phyloP scores from a whole-genome alignment of 1,284 basidiomycete species.

The Inonotus hispidus region DNA sequence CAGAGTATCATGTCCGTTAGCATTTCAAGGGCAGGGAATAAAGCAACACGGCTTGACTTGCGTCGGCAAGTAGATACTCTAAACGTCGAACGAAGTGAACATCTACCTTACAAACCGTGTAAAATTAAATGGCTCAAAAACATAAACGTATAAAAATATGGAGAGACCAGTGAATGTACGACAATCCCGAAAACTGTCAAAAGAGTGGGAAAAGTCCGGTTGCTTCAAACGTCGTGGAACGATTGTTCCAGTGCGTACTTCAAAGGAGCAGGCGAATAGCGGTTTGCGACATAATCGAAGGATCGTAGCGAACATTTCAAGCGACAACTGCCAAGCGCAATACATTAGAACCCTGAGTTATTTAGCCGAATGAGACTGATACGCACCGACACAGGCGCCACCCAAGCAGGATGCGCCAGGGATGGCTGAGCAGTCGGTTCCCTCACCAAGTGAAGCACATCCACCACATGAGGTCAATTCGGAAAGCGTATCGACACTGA shows the following conservation, averaged over 20 bases:
- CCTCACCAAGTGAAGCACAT: conserved; percentile 10
- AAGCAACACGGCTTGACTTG: neutral
- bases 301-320: neutral
- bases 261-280: neutral
- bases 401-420: conserved; percentile 11
- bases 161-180: conserved; percentile 1
- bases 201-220: neutral
- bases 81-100: neutral
- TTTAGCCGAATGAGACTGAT: neutral
- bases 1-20: neutral
- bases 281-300: neutral
- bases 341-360: neutral
- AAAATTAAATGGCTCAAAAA: neutral
- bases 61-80: neutral
- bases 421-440: conserved; percentile 15
- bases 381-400: conserved; percentile 14
- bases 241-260: neutral
- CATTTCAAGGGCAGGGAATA: neutral
- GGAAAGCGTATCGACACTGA: conserved; percentile 14
- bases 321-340: neutral
- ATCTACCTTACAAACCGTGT: conserved; percentile 11
- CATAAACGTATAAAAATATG: neutral
- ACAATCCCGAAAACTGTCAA: neutral
- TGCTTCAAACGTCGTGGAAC: neutral
- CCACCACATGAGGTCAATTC: conserved; percentile 17